A percentile compares a stretch with the other conserved stretches of the same genome.
phyloP scores from a whole-genome alignment of 345 rosid genomes.

The Populus euphratica region DNA sequence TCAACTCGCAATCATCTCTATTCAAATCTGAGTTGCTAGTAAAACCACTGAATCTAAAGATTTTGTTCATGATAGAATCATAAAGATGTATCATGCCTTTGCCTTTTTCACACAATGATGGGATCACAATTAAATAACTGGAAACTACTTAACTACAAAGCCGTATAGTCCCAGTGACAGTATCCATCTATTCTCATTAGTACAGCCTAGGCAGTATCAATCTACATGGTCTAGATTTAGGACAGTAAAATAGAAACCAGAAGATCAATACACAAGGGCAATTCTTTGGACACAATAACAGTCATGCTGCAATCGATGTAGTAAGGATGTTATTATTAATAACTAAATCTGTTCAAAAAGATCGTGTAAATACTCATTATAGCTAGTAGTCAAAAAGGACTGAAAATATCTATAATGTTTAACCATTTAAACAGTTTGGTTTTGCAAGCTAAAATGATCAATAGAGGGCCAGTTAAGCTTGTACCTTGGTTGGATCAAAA shows the following conservation, averaged over 20 bases:
- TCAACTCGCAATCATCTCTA: background rate
- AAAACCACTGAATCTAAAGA: background rate
- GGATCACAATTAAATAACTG: background rate
- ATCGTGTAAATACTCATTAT: background rate
- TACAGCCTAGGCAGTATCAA: background rate
- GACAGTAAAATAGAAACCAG: background rate
- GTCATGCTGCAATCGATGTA: background rate
- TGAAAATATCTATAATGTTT: background rate
- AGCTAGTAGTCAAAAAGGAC: too few relatives aligned
- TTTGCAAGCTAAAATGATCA: constrained; percentile 6
- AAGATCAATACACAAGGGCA: background rate
- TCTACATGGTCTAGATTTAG: background rate
- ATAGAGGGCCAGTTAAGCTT: constrained; percentile 10
- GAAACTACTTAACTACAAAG: background rate
- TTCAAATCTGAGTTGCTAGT: background rate
- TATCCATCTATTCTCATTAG: background rate
- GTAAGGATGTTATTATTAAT: background rate
- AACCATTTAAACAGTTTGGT: background rate
- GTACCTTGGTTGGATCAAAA: constrained; percentile 80
- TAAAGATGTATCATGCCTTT: background rate
- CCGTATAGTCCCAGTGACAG: background rate
- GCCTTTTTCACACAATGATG: background rate
- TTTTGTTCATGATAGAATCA: background rate
- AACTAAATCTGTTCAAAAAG: background rate
- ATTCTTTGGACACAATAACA: background rate